Conservation (phyloP, 345 rosid genomes). For the Trapa incisa region DNA sequence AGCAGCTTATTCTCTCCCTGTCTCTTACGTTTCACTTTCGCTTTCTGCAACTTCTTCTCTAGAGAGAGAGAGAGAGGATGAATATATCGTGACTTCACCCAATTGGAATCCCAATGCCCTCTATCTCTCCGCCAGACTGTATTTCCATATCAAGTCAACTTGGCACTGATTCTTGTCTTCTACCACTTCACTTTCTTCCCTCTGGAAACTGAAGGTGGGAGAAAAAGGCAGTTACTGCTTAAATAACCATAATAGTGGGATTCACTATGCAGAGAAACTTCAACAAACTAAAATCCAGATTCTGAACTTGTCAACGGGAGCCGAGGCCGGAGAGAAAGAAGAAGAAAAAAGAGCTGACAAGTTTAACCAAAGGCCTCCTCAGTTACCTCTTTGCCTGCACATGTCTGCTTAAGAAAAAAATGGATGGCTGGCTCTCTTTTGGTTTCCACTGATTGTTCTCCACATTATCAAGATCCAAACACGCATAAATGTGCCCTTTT, state of each 20-base stretch:
- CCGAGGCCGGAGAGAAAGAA: neutral
- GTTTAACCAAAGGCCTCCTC: neutral
- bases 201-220: no score
- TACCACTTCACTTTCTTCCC: no score
- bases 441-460: neutral
- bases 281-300: neutral
- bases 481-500: neutral
- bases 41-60: constrained; percentile 3
- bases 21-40: no score
- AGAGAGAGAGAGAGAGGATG: neutral
- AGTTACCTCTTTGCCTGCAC: neutral
- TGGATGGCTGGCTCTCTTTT: no score
- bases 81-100: neutral
- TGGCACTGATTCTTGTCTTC: no score
- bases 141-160: no score
- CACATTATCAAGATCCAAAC: neutral
- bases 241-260: no score
- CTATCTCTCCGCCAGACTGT: no score
- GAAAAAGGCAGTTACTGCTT: no score
- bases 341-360: neutral
- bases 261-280: neutral
- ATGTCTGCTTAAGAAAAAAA: neutral
- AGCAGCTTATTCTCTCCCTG: neutral
- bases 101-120: no score
- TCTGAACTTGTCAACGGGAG: neutral